Percentiles rank a stretch among this genome's conserved stretches.
phyloP scores from a whole-genome alignment of 257 asterid genomes.

The Leonotis leonurus region DNA sequence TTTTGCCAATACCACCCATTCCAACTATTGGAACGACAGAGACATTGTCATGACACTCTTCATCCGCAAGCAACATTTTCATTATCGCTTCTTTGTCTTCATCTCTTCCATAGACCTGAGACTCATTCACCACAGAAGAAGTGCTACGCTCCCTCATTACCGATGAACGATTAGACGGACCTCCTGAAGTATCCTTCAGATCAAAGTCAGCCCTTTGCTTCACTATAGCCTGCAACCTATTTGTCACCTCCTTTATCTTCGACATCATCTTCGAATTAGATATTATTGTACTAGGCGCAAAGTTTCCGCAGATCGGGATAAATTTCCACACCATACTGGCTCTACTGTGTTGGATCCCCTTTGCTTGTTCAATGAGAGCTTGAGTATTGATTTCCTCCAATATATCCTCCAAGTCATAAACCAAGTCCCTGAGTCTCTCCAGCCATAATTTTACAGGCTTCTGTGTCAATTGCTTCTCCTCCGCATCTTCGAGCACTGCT shows the following conservation, averaged over 20 bases:
- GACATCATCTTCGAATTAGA: constrained; percentile 37
- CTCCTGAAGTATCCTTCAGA: constrained; percentile 25
- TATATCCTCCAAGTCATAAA: constrained; percentile 64
- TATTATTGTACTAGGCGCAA: constrained; percentile 30
- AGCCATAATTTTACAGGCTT: constrained; percentile 40
- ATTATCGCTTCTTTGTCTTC: constrained; percentile 40
- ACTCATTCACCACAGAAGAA: constrained; percentile 48
- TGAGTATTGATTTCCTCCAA: constrained; percentile 54
- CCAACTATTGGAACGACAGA: constrained; percentile 63
- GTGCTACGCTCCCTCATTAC: constrained; percentile 38
- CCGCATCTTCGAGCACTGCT: constrained; percentile 55
- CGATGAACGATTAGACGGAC: constrained; percentile 11
- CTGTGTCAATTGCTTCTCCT: constrained; percentile 48
- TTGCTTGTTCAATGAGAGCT: constrained; percentile 25
- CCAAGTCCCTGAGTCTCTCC: constrained; percentile 44
- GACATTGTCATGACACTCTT: constrained; percentile 17
- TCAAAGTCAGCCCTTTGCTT: constrained; percentile 33
- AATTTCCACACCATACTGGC: constrained; percentile 29
- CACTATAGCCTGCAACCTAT: constrained; percentile 22
- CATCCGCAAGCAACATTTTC: constrained; percentile 31
- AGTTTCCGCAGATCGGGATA: constrained; percentile 36
- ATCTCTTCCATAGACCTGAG: constrained; percentile 54
- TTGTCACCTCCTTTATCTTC: constrained; percentile 34
- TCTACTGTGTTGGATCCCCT: constrained; percentile 22
- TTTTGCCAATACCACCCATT: constrained; percentile 65